These are phyloP conservation scores for Umbelopsis ramanniana DNA, from an alignment of 192 early-diverging fungal genomes.

Conservation along the genomic window DNA sequence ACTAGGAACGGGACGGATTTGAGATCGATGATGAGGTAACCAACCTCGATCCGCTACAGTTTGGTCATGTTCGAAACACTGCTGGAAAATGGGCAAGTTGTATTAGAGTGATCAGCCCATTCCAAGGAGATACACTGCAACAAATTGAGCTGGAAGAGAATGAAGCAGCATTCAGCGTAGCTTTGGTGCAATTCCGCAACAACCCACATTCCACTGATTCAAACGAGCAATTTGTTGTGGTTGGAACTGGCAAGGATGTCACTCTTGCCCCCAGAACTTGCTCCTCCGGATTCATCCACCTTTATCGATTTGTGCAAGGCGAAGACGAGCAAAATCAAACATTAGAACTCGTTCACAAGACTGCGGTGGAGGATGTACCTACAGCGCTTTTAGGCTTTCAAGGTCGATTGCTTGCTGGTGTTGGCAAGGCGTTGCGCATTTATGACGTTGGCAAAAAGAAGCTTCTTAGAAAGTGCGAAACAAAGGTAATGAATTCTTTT, in stretches of 20 bases:
- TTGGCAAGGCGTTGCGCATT: slow-evolving; percentile 85
- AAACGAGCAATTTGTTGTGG: slow-evolving; percentile 62
- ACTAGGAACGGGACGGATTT: slow-evolving; percentile 47
- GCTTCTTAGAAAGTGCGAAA: slow-evolving; percentile 90
- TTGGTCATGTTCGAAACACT: slow-evolving; percentile 73
- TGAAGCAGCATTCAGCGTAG: slow-evolving; percentile 83
- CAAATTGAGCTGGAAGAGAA: slow-evolving; percentile 80
- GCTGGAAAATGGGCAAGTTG: slow-evolving; percentile 87
- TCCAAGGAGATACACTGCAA: slow-evolving; percentile 69
- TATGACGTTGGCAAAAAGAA: slow-evolving; percentile 93
- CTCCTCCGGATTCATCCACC: slow-evolving; percentile 70
- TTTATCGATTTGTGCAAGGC: slow-evolving; percentile 68
- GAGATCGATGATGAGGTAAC: slow-evolving; percentile 58
- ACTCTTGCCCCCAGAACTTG: slow-evolving; percentile 70
- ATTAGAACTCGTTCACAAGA: slow-evolving; percentile 86
- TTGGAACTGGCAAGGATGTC: slow-evolving; percentile 83
- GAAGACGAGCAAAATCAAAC: slow-evolving; percentile 52
- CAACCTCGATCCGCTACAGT: slow-evolving; percentile 73
- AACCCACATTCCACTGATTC: slow-evolving; percentile 48
- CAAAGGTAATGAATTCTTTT: slow-evolving; percentile 50
- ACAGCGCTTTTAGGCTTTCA: slow-evolving; percentile 84
- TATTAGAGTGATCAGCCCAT: slow-evolving; percentile 83
- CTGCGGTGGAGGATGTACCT: slow-evolving; percentile 85
- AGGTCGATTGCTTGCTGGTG: slow-evolving; percentile 85
- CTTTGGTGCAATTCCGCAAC: slow-evolving; percentile 65